Conservation (phyloP, 2,329 filamentous ascomycete genomes). For the Alternaria angustiovoidea region DNA sequence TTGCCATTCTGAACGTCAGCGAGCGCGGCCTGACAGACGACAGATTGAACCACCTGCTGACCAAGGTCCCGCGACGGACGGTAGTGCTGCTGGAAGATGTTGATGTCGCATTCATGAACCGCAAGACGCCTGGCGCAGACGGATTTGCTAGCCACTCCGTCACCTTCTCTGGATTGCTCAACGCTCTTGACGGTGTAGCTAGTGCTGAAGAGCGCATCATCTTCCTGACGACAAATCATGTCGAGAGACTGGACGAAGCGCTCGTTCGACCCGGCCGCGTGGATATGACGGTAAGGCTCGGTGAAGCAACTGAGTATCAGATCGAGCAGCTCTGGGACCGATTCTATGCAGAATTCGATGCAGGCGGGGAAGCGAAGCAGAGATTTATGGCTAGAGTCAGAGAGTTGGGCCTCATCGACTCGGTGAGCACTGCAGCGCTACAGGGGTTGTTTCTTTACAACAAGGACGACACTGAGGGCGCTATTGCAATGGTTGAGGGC, state of each 20-base stretch:
- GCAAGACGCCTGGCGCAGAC: conserved; percentile 77
- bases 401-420: conserved; percentile 73
- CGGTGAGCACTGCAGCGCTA: conserved; percentile 85
- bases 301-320: conserved; percentile 85
- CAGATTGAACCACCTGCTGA: conserved; percentile 83
- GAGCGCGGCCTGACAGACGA: conserved; percentile 91
- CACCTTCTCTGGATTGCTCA: conserved; percentile 88
- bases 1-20: conserved; percentile 90
- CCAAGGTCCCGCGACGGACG: conserved; percentile 82
- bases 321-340: conserved; percentile 90
- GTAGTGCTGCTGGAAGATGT: conserved; percentile 88
- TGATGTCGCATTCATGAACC: conserved; percentile 87
- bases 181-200: conserved; percentile 80
- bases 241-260: conserved; percentile 87
- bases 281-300: conserved; percentile 90
- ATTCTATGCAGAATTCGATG: conserved; percentile 87
- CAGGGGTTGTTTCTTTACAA: conserved; percentile 96
- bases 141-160: conserved; percentile 88
- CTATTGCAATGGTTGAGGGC: conserved; percentile 79
- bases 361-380: conserved; percentile 66
- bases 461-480: conserved; percentile 88
- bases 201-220: conserved; percentile 93
- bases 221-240: conserved; percentile 93
- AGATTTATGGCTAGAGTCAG: conserved; percentile 76
- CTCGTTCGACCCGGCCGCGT: conserved; percentile 90